Conservation (phyloP, 371 early-diverging fungal genomes). For the Dentiscutata heterogama region DNA sequence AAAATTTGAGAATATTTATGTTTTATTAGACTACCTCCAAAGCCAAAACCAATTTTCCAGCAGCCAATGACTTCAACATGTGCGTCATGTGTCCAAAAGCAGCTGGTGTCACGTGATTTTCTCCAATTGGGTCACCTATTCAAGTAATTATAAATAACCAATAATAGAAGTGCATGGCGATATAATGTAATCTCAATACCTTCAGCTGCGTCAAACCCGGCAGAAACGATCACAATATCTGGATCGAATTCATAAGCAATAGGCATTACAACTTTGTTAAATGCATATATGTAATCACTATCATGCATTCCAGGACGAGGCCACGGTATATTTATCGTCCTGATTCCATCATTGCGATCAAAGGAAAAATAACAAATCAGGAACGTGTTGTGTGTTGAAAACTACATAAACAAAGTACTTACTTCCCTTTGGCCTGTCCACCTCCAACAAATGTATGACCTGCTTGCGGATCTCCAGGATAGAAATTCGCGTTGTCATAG, state of each 20-base stretch:
- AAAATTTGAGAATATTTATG: no score
- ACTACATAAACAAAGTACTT: slow-evolving; percentile 45
- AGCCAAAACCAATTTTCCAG: slow-evolving; percentile 79
- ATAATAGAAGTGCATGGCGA: background rate
- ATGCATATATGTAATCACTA: slow-evolving; percentile 88
- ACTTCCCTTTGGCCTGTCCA: slow-evolving; percentile 73
- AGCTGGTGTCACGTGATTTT: slow-evolving; percentile 82
- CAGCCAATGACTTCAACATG: slow-evolving; percentile 74
- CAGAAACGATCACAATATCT: slow-evolving; percentile 85
- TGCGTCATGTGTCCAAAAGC: slow-evolving; percentile 91
- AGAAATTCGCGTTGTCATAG: slow-evolving; percentile 81
- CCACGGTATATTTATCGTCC: slow-evolving; percentile 94
- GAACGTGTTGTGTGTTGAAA: no score
- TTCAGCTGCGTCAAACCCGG: slow-evolving; percentile 93
- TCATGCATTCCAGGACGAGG: slow-evolving; percentile 80
- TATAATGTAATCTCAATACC: slow-evolving; percentile 48
- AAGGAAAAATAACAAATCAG: background rate
- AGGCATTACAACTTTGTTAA: slow-evolving; percentile 82
- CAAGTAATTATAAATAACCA: background rate
- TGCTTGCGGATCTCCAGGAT: slow-evolving; percentile 74
- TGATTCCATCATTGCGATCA: slow-evolving; percentile 39
- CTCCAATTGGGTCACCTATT: slow-evolving; percentile 84
- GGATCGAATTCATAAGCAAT: slow-evolving; percentile 86
- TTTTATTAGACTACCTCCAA: slow-evolving; percentile 63
- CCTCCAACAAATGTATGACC: slow-evolving; percentile 66